Evolutionary conservation across 495 filamentous ascomycete genomes (phyloP).

Genomic region (Jackrogersella multiformis): DNA sequence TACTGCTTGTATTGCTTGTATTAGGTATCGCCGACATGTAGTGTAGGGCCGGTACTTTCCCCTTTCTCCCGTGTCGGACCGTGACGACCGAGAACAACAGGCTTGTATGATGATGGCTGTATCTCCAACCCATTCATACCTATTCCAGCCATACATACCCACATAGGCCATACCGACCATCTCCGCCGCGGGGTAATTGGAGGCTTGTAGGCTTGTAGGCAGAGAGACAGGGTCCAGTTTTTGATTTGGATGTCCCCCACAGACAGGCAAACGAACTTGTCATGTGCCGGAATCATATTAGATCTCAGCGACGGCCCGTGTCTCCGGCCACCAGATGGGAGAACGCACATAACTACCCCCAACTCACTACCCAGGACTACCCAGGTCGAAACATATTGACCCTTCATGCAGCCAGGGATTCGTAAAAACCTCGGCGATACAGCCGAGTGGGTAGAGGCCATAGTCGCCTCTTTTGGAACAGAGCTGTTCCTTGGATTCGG

Average conservation of each 20-base stretch:
- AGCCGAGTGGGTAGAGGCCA: slow-evolving; percentile 34
- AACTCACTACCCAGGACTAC: not conserved
- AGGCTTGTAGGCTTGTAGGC: slow-evolving; percentile 31
- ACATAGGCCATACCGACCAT: slow-evolving; percentile 44
- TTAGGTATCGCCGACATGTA: slow-evolving; percentile 9
- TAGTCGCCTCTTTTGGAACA: slow-evolving; percentile 33
- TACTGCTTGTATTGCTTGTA: slow-evolving; percentile 9
- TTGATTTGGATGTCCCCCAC: slow-evolving; percentile 33
- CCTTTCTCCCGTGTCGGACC: slow-evolving; percentile 60
- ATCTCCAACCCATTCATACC: slow-evolving; percentile 37
- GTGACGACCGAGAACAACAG: slow-evolving; percentile 58
- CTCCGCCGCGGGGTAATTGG: slow-evolving; percentile 49
- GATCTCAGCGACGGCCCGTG: slow-evolving; percentile 48
- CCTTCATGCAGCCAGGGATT: slow-evolving; percentile 20
- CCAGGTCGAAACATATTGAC: not conserved
- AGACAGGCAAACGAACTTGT: slow-evolving; percentile 33
- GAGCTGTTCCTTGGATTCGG: slow-evolving; percentile 41
- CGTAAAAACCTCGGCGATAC: slow-evolving; percentile 40
- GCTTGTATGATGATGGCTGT: slow-evolving; percentile 43
- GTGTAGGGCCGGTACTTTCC: slow-evolving; percentile 44
- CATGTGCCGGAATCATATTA: slow-evolving; percentile 44
- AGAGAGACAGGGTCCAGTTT: slow-evolving; percentile 30
- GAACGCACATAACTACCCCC: slow-evolving; percentile 20
- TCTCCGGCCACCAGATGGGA: slow-evolving; percentile 38
- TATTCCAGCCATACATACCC: slow-evolving; percentile 32